phyloP scores from a whole-genome alignment of 495 filamentous ascomycete species.

The Cercophora scortea region DNA sequence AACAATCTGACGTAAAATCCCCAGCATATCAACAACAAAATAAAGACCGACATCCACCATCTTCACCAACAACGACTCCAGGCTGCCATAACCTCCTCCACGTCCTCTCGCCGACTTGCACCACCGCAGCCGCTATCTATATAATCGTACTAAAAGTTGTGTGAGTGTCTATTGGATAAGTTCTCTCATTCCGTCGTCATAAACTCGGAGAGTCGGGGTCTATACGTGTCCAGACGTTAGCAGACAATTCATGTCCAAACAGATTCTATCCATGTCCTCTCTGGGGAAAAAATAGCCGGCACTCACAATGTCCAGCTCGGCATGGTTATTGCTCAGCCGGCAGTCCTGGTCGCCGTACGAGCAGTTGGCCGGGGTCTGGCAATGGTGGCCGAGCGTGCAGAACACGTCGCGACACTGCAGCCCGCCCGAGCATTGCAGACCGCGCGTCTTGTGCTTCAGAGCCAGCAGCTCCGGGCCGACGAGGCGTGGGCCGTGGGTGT shows the following conservation, averaged over 20 bases:
- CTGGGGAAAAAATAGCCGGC: not conserved
- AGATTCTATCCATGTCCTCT: not conserved
- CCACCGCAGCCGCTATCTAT: no score
- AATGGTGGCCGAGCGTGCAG: slow-evolving; percentile 30
- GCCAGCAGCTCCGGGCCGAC: slow-evolving; percentile 13
- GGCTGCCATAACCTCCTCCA: no score
- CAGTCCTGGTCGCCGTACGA: slow-evolving; percentile 15
- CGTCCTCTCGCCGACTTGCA: no score
- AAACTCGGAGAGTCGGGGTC: slow-evolving; percentile 17
- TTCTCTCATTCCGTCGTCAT: slow-evolving; percentile 18
- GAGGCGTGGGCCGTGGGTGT: slow-evolving; percentile 23
- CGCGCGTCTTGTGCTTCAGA: slow-evolving; percentile 19
- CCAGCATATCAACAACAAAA: no score
- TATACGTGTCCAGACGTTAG: not conserved
- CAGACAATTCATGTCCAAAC: not conserved
- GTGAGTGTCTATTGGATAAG: not conserved
- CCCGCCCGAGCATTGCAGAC: slow-evolving; percentile 13
- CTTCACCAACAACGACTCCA: no score
- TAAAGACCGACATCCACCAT: no score
- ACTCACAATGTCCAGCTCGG: slow-evolving; percentile 25
- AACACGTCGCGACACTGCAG: slow-evolving; percentile 15
- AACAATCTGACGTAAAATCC: no score
- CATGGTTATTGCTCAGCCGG: slow-evolving; percentile 21
- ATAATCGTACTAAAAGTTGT: not conserved
- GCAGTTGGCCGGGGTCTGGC: slow-evolving; percentile 14